These are phyloP conservation scores for Agastache rugosa DNA, from an alignment of 257 asterid genomes.

Conservation along the genomic window DNA sequence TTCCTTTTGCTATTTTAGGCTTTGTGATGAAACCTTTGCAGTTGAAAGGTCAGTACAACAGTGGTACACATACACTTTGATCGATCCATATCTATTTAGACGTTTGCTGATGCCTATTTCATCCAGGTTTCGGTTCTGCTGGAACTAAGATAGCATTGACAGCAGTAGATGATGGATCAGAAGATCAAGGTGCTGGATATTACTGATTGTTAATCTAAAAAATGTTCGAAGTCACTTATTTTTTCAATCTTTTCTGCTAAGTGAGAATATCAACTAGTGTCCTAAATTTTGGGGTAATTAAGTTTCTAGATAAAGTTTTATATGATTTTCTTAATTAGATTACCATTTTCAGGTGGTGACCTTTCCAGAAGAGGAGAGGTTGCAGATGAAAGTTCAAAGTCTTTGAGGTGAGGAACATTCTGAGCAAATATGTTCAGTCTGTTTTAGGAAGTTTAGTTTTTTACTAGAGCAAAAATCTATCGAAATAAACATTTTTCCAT, in stretches of 20 bases:
- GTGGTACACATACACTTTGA: conserved; percentile 19
- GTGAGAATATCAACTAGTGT: conserved; percentile 11
- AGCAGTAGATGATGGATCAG: conserved; percentile 49
- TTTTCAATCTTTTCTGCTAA: conserved; percentile 22
- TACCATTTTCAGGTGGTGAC: conserved; percentile 48
- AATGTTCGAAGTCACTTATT: conserved; percentile 9
- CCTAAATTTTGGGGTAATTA: conserved; percentile 9
- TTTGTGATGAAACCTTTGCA: conserved; percentile 87
- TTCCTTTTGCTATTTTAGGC: conserved; percentile 86
- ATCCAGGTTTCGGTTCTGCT: conserved; percentile 70
- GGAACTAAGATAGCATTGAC: conserved; percentile 57
- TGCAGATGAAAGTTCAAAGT: conserved; percentile 44
- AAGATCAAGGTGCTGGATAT: conserved; percentile 57
- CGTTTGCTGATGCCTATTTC: conserved; percentile 43
- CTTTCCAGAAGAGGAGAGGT: conserved; percentile 42
- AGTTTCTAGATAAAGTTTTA: neutral
- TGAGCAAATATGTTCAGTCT: conserved; percentile 26
- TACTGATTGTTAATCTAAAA: conserved; percentile 6
- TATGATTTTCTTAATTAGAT: conserved; percentile 30
- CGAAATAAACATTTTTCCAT: neutral
- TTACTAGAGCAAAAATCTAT: conserved; percentile 1
- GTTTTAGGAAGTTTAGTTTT: conserved; percentile 23
- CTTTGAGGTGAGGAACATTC: conserved; percentile 50
- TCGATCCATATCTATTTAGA: conserved; percentile 27
- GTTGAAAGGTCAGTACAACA: conserved; percentile 69